phyloP scores from a whole-genome alignment of 2,329 filamentous ascomycete genomes.

The Fusarium acutatum region DNA sequence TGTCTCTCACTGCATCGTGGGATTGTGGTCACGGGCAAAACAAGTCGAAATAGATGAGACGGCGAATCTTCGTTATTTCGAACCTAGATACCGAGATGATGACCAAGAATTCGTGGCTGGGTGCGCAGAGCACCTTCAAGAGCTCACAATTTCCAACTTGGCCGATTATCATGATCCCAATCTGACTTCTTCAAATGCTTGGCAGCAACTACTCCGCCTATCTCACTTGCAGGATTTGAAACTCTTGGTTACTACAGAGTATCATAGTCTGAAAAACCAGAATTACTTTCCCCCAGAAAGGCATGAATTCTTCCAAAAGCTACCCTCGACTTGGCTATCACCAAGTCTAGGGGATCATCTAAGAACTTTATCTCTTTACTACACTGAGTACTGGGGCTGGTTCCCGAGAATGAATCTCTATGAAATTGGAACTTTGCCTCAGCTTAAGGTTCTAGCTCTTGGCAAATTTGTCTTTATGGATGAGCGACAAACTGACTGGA shows the following conservation, averaged over 20 bases:
- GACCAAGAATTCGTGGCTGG: neutral
- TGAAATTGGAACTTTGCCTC: neutral
- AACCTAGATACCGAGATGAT: rapidly evolving
- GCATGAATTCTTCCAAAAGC: neutral
- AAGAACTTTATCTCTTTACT: neutral
- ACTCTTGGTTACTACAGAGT: neutral
- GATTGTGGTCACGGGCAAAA: neutral
- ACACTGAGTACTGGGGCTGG: neutral
- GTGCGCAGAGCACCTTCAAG: neutral
- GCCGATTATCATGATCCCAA: neutral
- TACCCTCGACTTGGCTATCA: neutral
- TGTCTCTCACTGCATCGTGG: neutral
- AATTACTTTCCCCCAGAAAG: neutral
- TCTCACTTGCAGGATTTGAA: neutral
- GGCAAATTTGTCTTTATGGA: neutral
- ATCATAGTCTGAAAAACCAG: neutral
- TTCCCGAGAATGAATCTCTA: neutral
- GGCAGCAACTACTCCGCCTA: neutral
- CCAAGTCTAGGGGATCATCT: neutral
- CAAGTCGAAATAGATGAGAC: neutral
- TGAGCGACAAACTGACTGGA: neutral
- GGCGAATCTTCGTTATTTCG: neutral
- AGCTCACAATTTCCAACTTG: neutral
- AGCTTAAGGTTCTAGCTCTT: neutral
- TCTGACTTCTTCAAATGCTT: neutral